These are phyloP conservation scores for Tetrapisispora phaffii DNA, from an alignment of 805 yeast genomes.

Conservation along the genomic window DNA sequence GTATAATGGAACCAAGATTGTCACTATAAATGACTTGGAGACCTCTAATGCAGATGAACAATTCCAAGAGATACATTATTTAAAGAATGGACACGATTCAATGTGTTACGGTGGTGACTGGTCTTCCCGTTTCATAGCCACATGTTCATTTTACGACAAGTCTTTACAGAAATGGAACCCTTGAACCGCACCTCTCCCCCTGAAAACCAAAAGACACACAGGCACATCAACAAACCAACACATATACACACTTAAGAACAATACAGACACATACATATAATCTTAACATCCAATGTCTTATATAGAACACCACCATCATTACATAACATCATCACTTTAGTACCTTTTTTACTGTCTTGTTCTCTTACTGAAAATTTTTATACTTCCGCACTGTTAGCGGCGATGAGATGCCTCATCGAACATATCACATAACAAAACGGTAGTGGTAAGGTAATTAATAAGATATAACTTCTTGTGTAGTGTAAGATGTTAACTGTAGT, in stretches of 20 bases:
- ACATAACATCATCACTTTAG: too few relatives aligned
- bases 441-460: too few relatives aligned
- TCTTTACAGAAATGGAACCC: slow-evolving; percentile 65
- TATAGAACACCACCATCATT: too few relatives aligned
- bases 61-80: slow-evolving; percentile 18
- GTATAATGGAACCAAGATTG: slow-evolving; percentile 86
- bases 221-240: too few relatives aligned
- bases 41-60: slow-evolving; percentile 27
- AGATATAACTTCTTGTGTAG: too few relatives aligned
- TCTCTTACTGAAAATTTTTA: too few relatives aligned
- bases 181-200: background rate
- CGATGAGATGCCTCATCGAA: background rate
- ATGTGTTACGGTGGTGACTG: slow-evolving; percentile 97
- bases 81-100: slow-evolving; percentile 69
- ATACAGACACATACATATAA: too few relatives aligned
- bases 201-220: background rate
- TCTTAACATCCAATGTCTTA: too few relatives aligned
- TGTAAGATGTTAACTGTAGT: too few relatives aligned
- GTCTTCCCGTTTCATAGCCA: slow-evolving; percentile 49
- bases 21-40: slow-evolving; percentile 30
- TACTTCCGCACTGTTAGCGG: background rate
- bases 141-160: slow-evolving; percentile 88
- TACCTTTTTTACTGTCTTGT: too few relatives aligned
- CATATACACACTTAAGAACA: too few relatives aligned
- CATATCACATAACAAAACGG: too few relatives aligned